Base-by-base conservation (phyloP, 1,284 basidiomycete species). In the Rhodofomes roseus region DNA sequence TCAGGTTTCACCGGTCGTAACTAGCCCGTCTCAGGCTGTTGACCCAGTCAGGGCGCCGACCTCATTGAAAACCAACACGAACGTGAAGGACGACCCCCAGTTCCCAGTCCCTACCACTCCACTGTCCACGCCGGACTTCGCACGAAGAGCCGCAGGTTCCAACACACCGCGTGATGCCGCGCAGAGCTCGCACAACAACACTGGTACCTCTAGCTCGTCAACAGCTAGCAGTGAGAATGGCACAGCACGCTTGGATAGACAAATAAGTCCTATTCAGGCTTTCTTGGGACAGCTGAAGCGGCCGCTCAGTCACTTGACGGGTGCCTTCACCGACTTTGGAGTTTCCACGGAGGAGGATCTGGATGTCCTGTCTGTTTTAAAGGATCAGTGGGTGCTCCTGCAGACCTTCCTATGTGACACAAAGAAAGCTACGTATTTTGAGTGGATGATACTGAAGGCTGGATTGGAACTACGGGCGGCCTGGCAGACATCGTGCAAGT, bases 331-430 rank as follows among this genome's bases (percentile, higher is more conserved):
- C 6, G 40, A 48, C n/a, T 60, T 60, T 29, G 62, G 62, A 9
- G 36, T 63, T 2, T 39, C 23, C 9, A 41, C 50, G 5, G 53
- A 55, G 8, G 61, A 58, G 39, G 60, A 66, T 51, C 40, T 66
- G 16, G 59, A 62, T 54, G 62, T 54, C 16, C 56, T 65, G 9
- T 64, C 61, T 41, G 55, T 44, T 20, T 54, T 62, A 23, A 46
- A 25, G 34, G 56, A 56, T 16, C 52, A 59, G 8, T 67, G 61
- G 60, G 44, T 20, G 16, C 37, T 58, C n/a, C 41, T 61, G 29
- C 39, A 57, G 29, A 34, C 56, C 3, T 60, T 54, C 41, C 55
- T 54, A 22, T 25, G 16, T 14, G 46, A 48, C 34, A 36, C 9
- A 12, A 31, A 22, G 55, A 53, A 31, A 23, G 23, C 60, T 11